Evolutionary conservation across 495 filamentous ascomycete genomes (phyloP).

Genomic region (Ascobolus immersus): DNA sequence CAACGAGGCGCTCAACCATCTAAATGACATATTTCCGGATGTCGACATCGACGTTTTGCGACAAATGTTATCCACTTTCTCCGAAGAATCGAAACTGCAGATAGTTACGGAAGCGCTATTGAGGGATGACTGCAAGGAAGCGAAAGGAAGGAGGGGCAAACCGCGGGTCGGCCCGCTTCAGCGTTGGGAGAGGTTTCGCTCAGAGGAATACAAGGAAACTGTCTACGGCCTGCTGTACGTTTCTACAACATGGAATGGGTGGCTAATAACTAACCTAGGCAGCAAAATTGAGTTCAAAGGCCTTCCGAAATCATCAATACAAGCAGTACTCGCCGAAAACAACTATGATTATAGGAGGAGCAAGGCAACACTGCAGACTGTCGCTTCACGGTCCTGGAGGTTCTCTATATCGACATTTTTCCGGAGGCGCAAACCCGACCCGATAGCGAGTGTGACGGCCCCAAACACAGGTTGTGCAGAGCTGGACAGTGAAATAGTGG

Average conservation of each 20-base stretch:
- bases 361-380: constrained; percentile 42
- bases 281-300: constrained; percentile 58
- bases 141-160: constrained; percentile 39
- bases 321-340: constrained; percentile 68
- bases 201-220: constrained; percentile 41
- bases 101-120: constrained; percentile 67
- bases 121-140: constrained; percentile 53
- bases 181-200: constrained; percentile 47
- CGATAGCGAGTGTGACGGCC: constrained; percentile 30
- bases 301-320: constrained; percentile 52
- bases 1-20: constrained; percentile 43
- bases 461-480: constrained; percentile 49
- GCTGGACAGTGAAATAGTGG: constrained; percentile 53
- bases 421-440: constrained; percentile 37
- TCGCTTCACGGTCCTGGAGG: constrained; percentile 65
- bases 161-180: constrained; percentile 23
- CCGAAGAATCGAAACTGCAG: constrained; percentile 56
- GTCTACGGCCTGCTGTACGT: constrained; percentile 29
- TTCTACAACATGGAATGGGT: neutral
- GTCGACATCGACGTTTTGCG: constrained; percentile 77
- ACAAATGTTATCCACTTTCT: constrained; percentile 58
- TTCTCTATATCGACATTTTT: constrained; percentile 53
- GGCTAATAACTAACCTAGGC: constrained; percentile 8
- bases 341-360: constrained; percentile 72
- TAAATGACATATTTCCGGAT: constrained; percentile 64